Conservation (phyloP, 2,329 filamentous ascomycete genomes). For the Penicillium occitanis region DNA sequence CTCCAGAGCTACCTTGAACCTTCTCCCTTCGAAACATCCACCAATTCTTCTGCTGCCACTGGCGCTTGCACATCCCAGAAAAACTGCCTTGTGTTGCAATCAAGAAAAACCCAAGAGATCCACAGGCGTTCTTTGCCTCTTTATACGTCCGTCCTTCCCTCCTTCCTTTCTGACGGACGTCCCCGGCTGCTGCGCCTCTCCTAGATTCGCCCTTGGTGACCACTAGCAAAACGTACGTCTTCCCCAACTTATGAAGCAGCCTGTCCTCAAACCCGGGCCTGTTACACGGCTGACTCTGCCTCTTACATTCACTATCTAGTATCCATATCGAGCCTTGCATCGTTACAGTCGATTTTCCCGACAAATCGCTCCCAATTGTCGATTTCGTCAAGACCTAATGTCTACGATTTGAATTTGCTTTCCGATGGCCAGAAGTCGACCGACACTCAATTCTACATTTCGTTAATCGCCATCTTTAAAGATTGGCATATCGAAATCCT, state of each 20-base stretch:
- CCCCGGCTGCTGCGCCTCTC: slow-evolving; percentile 9
- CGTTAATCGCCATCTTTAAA: not conserved
- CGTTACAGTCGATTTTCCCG: not conserved
- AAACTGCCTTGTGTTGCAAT: not conserved
- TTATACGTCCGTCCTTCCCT: not conserved
- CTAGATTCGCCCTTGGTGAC: not conserved
- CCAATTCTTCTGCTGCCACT: not conserved
- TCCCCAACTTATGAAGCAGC: not conserved
- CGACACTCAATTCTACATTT: not conserved
- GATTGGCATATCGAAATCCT: not conserved
- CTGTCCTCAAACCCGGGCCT: not conserved
- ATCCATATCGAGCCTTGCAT: not conserved
- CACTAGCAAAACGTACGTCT: not conserved
- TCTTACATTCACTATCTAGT: not conserved
- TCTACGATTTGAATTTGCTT: not conserved
- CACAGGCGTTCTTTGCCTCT: not conserved
- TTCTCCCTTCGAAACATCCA: not conserved
- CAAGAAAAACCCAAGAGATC: not conserved
- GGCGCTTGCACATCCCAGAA: not conserved
- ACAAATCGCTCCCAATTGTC: not conserved
- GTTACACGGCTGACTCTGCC: not conserved
- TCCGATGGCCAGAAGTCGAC: not conserved
- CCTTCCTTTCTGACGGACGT: not conserved
- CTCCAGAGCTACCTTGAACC: not conserved
- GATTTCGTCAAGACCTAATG: not conserved